phyloP scores from a whole-genome alignment of 2,329 filamentous ascomycete genomes.

The Capronia americana region DNA sequence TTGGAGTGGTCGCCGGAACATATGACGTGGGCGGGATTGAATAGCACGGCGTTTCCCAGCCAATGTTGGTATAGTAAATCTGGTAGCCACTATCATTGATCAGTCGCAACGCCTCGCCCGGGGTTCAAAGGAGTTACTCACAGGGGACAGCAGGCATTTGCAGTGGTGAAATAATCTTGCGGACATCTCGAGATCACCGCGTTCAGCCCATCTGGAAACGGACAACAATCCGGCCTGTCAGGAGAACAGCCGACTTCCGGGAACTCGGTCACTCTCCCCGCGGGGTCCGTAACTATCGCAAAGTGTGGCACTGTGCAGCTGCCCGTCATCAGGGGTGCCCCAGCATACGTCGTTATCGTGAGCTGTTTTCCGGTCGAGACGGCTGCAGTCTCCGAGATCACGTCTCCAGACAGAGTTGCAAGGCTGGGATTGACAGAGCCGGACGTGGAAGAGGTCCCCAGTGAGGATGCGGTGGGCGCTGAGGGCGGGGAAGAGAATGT shows the following conservation, averaged over 20 bases:
- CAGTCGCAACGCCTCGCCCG: conserved; percentile 11
- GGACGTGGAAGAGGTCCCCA: conserved; percentile 22
- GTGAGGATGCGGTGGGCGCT: conserved; percentile 13
- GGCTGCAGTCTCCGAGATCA: conserved; percentile 24
- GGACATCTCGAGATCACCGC: conserved; percentile 38
- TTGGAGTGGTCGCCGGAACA: conserved; percentile 37
- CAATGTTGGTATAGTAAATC: conserved; percentile 39
- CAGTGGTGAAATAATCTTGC: conserved; percentile 39
- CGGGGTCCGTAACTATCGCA: conserved; percentile 32
- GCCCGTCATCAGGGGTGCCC: conserved; percentile 38
- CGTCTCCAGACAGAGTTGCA: conserved; percentile 33
- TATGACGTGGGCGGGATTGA: conserved; percentile 31
- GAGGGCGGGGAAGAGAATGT: conserved; percentile 17
- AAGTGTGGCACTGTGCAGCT: conserved; percentile 40
- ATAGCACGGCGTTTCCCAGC: conserved; percentile 40
- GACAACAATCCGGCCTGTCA: conserved; percentile 37
- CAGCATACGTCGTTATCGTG: conserved; percentile 34
- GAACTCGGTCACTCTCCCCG: conserved; percentile 32
- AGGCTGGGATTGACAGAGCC: conserved; percentile 18
- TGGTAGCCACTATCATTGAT: conserved; percentile 38
- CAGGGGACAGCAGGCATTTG: conserved; percentile 40
- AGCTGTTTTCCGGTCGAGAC: conserved; percentile 23
- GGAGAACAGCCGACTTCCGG: conserved; percentile 39
- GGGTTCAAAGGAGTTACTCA: conserved; percentile 23
- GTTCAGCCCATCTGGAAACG: conserved; percentile 32